Evolutionary conservation across 768 basidiomycete species (phyloP), one percentile per base, ranked within the genome.

Genomic region (Suillus placidus): DNA sequence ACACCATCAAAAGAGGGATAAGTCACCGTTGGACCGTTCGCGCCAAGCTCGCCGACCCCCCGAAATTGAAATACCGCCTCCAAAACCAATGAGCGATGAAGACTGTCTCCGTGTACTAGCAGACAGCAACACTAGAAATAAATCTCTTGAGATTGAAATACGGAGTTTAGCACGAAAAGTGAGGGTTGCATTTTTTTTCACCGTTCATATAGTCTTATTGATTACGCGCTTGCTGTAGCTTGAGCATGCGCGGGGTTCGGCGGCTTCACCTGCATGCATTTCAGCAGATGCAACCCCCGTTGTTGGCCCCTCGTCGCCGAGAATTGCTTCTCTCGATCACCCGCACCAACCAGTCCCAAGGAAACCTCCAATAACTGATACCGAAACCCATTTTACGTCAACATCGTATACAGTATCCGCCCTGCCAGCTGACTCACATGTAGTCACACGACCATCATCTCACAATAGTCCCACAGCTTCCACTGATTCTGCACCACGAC

Each of bases 81-180:
- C 73, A 26, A 68, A 69, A 37, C 55, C 67, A 16, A 68, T 80
- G 37, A 72, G 76, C 3, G 72, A 79, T n/a, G 80, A 81, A 57
- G 77, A 82, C n/a, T 78, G 80, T 45, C 72, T 82, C 34, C 73
- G 75, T 20, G 75, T 83, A 26, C 67, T 84, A 30, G 79, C 81
- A 60, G 69, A 72, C 52, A 81, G 78, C 35, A 72, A 71, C 14
- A 72, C 77, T 6, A 77, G 80, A 61, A 85, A 87, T 67, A 77
- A 77, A 56, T 72, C 75, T 7, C 69, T 87, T 60, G 83, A 85
- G 64, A 65, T 73, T 18, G 84, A 86, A 69, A 79, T 86, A 51
- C 78, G 78, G 64, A 66, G 69, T 56, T 77, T 82, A 57, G 71
- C 74, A 14, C 74, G 75, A 64, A 77, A 71, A 70, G 84, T 82